phyloP scores from a whole-genome alignment of 2,329 filamentous ascomycete species.

The Anthostomella pinea region DNA sequence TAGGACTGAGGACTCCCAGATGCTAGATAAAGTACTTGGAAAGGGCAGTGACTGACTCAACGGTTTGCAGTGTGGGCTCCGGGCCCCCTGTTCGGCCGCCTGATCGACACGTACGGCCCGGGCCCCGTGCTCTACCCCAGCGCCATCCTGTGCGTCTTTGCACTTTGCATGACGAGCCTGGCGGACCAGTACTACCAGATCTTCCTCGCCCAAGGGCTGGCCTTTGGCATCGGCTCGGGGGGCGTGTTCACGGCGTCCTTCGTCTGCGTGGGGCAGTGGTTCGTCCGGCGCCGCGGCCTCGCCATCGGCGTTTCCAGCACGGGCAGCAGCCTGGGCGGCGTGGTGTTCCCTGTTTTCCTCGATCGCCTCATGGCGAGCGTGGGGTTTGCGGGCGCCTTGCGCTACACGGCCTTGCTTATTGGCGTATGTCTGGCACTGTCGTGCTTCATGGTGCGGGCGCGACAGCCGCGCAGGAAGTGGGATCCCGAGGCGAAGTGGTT shows the following conservation, averaged over 20 bases:
- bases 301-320: constrained; percentile 13
- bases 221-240: constrained; percentile 12
- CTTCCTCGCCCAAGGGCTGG: constrained; percentile 13
- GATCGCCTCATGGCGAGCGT: constrained; percentile 1
- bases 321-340: constrained; percentile 16
- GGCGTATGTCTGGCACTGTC: constrained; percentile 5
- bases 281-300: constrained; percentile 7
- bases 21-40: too few species aligned
- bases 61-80: constrained; percentile 18
- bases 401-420: constrained; percentile 13
- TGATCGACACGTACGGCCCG: constrained; percentile 21
- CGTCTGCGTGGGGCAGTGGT: constrained; percentile 16
- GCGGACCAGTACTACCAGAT: constrained; percentile 18
- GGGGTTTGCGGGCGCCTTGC: constrained; percentile 1
- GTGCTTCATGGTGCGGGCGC: constrained; percentile 20
- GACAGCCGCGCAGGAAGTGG: constrained; percentile 30
- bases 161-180: constrained; percentile 15
- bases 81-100: constrained; percentile 18
- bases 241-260: constrained; percentile 12
- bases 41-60: too few species aligned
- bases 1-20: too few species aligned
- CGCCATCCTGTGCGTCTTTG: constrained; percentile 16
- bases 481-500: constrained; percentile 26
- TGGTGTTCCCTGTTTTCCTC: constrained; percentile 19
- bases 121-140: constrained; percentile 11